These are phyloP conservation scores for Aspergillus sp. DNA, from an alignment of 2,329 filamentous ascomycete genomes.

Conservation along the genomic window DNA sequence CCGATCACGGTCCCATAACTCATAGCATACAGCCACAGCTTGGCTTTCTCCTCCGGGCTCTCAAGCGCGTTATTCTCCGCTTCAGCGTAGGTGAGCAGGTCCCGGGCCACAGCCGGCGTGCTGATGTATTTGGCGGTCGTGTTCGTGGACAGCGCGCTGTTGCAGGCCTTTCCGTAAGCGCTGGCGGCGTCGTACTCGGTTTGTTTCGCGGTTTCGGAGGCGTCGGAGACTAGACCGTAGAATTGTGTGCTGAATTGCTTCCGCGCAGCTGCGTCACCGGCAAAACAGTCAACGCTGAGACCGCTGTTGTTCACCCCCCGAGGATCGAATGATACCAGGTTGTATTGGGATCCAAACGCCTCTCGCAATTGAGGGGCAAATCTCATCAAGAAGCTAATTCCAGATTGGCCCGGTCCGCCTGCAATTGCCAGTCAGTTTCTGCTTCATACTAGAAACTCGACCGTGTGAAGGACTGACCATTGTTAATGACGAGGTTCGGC, in stretches of 20 bases:
- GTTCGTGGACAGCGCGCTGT: constrained; percentile 10
- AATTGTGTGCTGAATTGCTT: constrained; percentile 15
- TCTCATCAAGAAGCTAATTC: not conserved
- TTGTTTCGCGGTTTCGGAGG: constrained; percentile 11
- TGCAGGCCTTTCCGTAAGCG: constrained; percentile 16
- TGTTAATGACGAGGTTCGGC: constrained; percentile 16
- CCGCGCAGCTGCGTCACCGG: constrained; percentile 10
- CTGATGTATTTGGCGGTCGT: constrained; percentile 26
- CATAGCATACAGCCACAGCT: constrained; percentile 26
- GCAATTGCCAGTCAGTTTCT: not conserved
- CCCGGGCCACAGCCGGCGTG: constrained; percentile 29
- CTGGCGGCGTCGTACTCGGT: constrained; percentile 12
- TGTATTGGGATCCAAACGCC: constrained; percentile 10
- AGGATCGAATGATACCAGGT: constrained; percentile 31
- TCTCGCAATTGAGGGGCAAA: not conserved
- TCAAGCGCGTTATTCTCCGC: constrained; percentile 14
- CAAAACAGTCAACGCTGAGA: constrained; percentile 31
- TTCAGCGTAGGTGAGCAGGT: constrained; percentile 30
- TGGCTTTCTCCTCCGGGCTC: constrained; percentile 11
- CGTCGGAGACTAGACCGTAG: constrained; percentile 14
- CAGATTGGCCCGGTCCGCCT: constrained; percentile 1
- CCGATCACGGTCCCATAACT: constrained; percentile 42
- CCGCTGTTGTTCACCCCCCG: constrained; percentile 29
- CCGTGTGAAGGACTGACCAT: not conserved
- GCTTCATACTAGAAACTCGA: not conserved